Base-by-base conservation (phyloP, 1,284 basidiomycete genomes). In the Naganishia liquefaciens region DNA sequence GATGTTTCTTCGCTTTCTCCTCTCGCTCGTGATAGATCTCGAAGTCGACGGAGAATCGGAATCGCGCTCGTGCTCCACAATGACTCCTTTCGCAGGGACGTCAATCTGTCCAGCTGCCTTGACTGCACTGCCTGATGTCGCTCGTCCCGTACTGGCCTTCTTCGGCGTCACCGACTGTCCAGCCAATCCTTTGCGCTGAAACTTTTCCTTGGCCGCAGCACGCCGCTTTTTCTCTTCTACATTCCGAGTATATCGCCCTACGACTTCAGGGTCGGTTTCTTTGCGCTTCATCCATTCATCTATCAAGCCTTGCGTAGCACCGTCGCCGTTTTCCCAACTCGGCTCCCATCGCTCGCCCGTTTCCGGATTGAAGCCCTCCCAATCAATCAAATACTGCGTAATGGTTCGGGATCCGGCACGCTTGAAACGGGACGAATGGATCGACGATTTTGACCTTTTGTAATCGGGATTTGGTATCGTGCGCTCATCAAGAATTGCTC, bases 311-410 rank as follows among this genome's bases (percentile, higher is more conserved):
- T 62, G 54, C 6, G 73, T 71, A 25, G 69, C 70, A 11, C 63
- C 66, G 9, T 57, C 43, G 53, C 69, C 71, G 10, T 55, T 28
- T 39, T 72, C 72, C 76, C 76, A 77, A 1, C 70, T 69, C 3
- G 72, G 71, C 37, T 63, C 54, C 69, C 70, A 77, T 5, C 53
- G 62, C 33, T 71, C 39, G 1, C 71, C 71, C 10, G 70, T 74
- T 0, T 51, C 52, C 13, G 71, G 70, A 42, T 77, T 72, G 5
- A 66, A 33, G 2, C 73, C 75, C 27, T 58, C 67, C 76, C 76
- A 77, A 42, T 71, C 49, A 23, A 77, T 68, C 3, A 74, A 70
- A 63, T 74, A 76, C 37, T 70, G 57, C 7, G 21, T 27, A 13
- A 60, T 33, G 6, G 30, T 40, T 25, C 15, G 33, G 3, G 46